A percentile compares a stretch with the other conserved stretches of the same genome.
Conservation (phyloP, 257 asterid genomes). For the Jasminum sambac region DNA sequence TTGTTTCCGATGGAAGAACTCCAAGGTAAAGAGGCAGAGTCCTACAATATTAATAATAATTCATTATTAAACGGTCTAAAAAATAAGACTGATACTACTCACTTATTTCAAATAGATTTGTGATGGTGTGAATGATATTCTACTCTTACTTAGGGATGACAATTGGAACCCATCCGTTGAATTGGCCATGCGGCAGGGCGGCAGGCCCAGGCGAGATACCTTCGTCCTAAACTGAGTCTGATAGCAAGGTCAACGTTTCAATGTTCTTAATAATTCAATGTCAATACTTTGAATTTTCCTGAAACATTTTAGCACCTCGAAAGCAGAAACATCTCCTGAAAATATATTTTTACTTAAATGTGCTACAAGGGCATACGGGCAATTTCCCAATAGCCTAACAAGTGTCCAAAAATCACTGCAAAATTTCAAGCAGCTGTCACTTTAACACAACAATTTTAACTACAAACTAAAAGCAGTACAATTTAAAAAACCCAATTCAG, state of each 20-base stretch:
- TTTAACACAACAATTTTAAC: background rate
- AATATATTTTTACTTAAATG: background rate
- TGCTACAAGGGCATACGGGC: background rate
- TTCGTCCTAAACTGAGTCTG: no score
- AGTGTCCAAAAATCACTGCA: background rate
- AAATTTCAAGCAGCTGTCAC: background rate
- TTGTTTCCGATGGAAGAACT: no score
- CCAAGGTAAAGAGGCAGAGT: no score
- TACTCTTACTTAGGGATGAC: no score
- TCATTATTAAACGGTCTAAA: no score
- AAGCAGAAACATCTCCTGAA: background rate
- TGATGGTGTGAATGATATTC: no score
- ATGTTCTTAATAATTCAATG: background rate
- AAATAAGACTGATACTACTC: no score
- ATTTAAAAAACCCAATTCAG: slow-evolving; percentile 5
- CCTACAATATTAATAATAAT: no score
- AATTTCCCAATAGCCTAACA: background rate
- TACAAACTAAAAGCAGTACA: background rate
- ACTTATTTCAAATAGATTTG: no score
- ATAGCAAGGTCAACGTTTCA: background rate
- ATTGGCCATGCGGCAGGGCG: no score
- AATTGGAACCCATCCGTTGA: no score
- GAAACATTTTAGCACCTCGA: background rate
- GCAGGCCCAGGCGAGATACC: no score
- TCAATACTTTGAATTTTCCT: background rate